phyloP scores from a whole-genome alignment of 1,284 basidiomycete species.

The Uromyces viciae-fabae region DNA sequence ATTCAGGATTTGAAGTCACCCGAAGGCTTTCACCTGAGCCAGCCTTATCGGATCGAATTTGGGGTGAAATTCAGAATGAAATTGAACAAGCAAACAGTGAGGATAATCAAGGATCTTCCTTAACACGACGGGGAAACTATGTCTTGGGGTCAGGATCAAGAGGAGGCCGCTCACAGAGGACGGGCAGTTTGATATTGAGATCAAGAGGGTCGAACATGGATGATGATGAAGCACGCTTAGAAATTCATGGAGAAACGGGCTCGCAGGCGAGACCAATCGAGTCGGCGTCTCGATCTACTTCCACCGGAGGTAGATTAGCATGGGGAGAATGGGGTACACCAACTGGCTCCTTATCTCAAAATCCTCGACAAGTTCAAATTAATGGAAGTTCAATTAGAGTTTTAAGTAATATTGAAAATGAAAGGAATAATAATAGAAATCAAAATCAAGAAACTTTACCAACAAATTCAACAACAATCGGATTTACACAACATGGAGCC shows the following conservation, averaged over 20 bases:
- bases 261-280: neutral
- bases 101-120: neutral
- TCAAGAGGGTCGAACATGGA: constrained; percentile 4
- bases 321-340: neutral
- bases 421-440: neutral
- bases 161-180: neutral
- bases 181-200: constrained; percentile 14
- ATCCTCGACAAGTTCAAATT: constrained; percentile 10
- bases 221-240: constrained; percentile 28
- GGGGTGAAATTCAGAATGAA: neutral
- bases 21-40: constrained; percentile 1
- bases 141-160: neutral
- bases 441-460: neutral
- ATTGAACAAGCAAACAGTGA: no score
- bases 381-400: constrained; percentile 17
- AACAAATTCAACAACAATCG: neutral
- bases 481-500: neutral
- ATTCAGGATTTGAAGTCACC: neutral
- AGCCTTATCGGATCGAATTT: constrained; percentile 1
- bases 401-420: neutral
- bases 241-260: constrained; percentile 3
- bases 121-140: neutral
- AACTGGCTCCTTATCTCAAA: neutral
- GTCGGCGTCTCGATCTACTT: neutral
- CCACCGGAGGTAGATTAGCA: neutral